Evolutionary conservation across 768 basidiomycete species (phyloP), one percentile per base, ranked within the genome.

Genomic region (Psilocybe azurescens): DNA sequence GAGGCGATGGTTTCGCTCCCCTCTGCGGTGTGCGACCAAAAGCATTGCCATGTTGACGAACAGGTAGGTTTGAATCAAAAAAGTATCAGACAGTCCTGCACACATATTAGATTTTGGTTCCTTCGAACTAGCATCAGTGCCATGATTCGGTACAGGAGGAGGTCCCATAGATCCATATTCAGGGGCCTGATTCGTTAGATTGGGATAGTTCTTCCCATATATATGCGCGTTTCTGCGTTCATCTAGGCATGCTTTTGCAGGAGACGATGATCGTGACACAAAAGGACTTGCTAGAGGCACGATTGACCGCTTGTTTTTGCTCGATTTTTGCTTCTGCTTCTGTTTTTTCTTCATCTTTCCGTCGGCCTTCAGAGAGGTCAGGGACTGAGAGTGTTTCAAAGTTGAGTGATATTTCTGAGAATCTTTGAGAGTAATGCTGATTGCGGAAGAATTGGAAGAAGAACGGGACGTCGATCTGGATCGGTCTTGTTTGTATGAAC

Each of bases 261-360:
- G 72, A 8, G 73, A 72, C 13, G 70, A 67, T 8, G 70, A 70
- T 9, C 70, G 63, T 13, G 73, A 71, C 16, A 67, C 59, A 39
- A 72, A 73, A 2, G 73, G 72, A 60, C 72, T 71, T 6, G 66
- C 73, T 8, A 74, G 68, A 24, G 64, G 36, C n/a, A 57, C 33
- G 32, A 20, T 24, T 38, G 39, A 1, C n/a, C 44, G 14, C 36
- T 28, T 0, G 47, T 16, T n/a, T 56, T 50, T 4, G 20, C 33
- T 36, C 51, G 33, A 32, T 44, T 8, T 33, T 2, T 47, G 28
- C 28, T 52, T 60, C 14, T 46, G 57, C 7, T 52, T 49, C 18
- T 56, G 51, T 38, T 28, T 60, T 5, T 29, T 20, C 28, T 64
- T 60, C 9, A 33, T 16, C n/a, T 52, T 56, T 8, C 4, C 13